Percentiles rank a stretch among this genome's conserved stretches.
phyloP scores from a whole-genome alignment of 495 filamentous ascomycete species.

The Recurvomyces mirabilis region DNA sequence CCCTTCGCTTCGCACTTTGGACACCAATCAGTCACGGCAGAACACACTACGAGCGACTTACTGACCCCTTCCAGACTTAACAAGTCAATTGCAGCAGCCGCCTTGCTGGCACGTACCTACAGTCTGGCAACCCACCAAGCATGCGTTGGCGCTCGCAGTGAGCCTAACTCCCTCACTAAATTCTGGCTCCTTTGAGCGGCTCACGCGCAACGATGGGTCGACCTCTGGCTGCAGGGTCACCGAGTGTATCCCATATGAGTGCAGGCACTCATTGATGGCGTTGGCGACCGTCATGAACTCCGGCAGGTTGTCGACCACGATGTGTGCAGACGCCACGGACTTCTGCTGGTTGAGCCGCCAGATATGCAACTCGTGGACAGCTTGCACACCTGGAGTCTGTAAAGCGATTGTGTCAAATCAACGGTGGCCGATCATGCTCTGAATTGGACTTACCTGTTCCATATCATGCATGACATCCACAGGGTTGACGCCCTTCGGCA shows the following conservation, averaged over 20 bases:
- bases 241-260: constrained; percentile 44
- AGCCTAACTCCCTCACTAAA: no score
- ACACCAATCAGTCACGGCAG: no score
- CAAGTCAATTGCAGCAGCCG: no score
- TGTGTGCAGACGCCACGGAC: constrained; percentile 38
- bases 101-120: no score
- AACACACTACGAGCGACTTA: no score
- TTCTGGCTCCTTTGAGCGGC: not conserved
- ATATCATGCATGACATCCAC: constrained; percentile 26
- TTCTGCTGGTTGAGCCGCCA: constrained; percentile 44
- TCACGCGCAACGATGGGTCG: not conserved
- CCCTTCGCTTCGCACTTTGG: no score
- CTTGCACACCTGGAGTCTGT: constrained; percentile 36
- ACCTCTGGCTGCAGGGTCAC: constrained; percentile 41
- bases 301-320: constrained; percentile 34
- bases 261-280: constrained; percentile 39
- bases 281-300: constrained; percentile 33
- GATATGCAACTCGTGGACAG: constrained; percentile 43
- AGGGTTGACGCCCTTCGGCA: constrained; percentile 20
- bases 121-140: no score
- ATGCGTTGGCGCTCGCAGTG: no score
- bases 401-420: not conserved
- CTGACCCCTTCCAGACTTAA: no score
- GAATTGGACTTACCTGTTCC: constrained; percentile 30
- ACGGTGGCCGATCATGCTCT: not conserved